phyloP scores from a whole-genome alignment of 2,329 filamentous ascomycete species.

The Chrysosporium queenslandicum region DNA sequence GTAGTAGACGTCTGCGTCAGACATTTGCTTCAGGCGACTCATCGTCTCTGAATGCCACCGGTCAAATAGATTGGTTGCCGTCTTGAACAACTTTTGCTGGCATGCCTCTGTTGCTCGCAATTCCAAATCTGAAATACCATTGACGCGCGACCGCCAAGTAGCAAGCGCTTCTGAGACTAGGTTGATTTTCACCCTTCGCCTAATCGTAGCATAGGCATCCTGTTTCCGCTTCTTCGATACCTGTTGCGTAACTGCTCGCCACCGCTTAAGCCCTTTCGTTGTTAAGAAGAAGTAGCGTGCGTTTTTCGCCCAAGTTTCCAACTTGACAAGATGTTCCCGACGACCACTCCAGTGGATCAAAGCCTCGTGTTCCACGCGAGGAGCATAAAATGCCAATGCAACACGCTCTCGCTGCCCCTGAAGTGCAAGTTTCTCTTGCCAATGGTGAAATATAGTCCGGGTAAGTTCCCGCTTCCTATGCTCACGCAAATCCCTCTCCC shows the following conservation, averaged over 20 bases:
- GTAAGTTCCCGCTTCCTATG: conserved; percentile 28
- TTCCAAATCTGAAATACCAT: conserved; percentile 29
- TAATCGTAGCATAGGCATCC: conserved; percentile 46
- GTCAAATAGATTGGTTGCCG: conserved; percentile 30
- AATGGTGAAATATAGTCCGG: conserved; percentile 28
- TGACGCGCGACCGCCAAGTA: conserved; percentile 31
- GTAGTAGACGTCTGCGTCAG: conserved; percentile 32
- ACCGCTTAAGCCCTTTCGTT: conserved; percentile 41
- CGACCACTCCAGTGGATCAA: conserved; percentile 32
- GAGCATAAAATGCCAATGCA: conserved; percentile 37
- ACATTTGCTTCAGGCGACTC: conserved; percentile 27
- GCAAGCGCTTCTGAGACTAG: conserved; percentile 39
- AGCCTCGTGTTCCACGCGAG: conserved; percentile 34
- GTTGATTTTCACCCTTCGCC: conserved; percentile 46
- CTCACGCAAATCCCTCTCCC: conserved; percentile 30
- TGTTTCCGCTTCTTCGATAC: conserved; percentile 45
- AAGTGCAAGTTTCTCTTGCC: conserved; percentile 30
- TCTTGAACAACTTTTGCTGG: conserved; percentile 27
- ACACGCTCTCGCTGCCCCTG: conserved; percentile 34
- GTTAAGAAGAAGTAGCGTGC: conserved; percentile 48
- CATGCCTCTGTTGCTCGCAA: conserved; percentile 32
- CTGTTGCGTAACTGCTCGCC: conserved; percentile 43
- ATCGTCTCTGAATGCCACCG: conserved; percentile 37
- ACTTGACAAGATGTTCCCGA: conserved; percentile 35
- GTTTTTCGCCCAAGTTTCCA: conserved; percentile 46